Percentiles rank a stretch among this genome's conserved stretches.
Evolutionary conservation across 169 alveolate genomes (phyloP).

Genomic region (Perkinsus marinus): DNA sequence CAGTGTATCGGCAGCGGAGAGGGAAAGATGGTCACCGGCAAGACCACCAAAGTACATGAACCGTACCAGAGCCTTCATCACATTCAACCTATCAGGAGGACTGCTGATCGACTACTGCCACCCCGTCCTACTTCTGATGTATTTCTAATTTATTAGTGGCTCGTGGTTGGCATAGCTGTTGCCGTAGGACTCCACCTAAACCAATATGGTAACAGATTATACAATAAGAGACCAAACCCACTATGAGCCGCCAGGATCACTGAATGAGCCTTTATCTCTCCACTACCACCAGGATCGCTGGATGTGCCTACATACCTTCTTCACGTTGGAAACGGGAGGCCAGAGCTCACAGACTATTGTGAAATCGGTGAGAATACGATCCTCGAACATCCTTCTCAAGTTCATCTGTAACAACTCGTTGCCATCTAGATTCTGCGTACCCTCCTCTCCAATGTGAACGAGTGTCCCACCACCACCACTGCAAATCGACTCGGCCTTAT

Average conservation of each 20-base stretch:
- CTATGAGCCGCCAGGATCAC: neutral
- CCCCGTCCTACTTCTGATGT: neutral
- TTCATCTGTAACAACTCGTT: neutral
- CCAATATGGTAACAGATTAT: too few species aligned
- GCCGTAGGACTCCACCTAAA: neutral
- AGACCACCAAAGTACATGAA: neutral
- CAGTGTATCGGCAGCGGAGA: neutral
- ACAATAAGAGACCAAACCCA: too few species aligned
- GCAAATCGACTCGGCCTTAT: neutral
- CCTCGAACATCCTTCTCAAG: neutral
- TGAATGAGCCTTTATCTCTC: neutral
- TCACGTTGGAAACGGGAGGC: neutral
- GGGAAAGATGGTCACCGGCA: neutral
- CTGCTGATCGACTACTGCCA: neutral
- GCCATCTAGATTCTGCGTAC: neutral
- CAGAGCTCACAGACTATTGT: neutral
- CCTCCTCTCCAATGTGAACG: neutral
- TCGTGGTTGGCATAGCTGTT: neutral
- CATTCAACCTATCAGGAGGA: neutral
- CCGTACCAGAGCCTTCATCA: neutral
- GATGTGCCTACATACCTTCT: neutral
- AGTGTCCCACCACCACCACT: neutral
- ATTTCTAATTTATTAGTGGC: neutral
- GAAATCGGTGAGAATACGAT: neutral
- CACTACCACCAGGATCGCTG: neutral